Base-by-base conservation (phyloP, 108 stramenopile genomes). In the Stephanodiscus minutulus region DNA sequence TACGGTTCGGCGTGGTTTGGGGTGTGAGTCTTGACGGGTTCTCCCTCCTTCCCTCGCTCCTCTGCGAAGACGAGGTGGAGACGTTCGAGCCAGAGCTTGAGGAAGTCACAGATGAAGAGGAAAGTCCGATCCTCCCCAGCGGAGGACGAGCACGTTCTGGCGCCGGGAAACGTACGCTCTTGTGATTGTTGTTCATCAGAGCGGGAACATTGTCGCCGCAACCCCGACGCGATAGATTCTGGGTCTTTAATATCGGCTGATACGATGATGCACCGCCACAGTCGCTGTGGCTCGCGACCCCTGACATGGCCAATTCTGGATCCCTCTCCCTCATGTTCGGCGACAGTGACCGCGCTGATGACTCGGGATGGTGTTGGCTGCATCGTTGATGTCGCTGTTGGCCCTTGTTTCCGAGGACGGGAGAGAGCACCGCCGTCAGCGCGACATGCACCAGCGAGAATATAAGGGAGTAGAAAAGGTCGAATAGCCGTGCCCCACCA, bases 281-380 rank as follows among this genome's bases (percentile, higher is more conserved):
- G 55, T 29, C 4, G 27, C 55, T 17, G 43, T 15, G 43, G 8
- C 55, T 56, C 25, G 31, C 29, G 55, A 56, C 17, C 15, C 29
- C 29, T 0, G 29, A 12, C 66, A 67, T 67, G 66, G 66, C 66
- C 54, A 67, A 53, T 49, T 67, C 66, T 4, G 66, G 66, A 22
- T 67, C 66, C 29, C 55, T 28, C 0, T 56, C 55, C 28, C 28
- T 17, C 55, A 29, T 4, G 11, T 17, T 27, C 29, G 55, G 55
- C 27, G 55, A 11, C 29, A 54, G 55, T 67, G 50, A 52, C 53
- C 39, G 53, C n/a, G 0, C 22, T 13, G 49, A 35, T 64, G 47
- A 29, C 63, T 63, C 64, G 13, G 9, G 0, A 11, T 11, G 13
- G 20, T 20, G 46, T 15, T 46, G 44, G 62, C 29, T 27, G 5